phyloP scores from a whole-genome alignment of 1,139 yeast genomes.

The Wickerhamomyces sp. region DNA sequence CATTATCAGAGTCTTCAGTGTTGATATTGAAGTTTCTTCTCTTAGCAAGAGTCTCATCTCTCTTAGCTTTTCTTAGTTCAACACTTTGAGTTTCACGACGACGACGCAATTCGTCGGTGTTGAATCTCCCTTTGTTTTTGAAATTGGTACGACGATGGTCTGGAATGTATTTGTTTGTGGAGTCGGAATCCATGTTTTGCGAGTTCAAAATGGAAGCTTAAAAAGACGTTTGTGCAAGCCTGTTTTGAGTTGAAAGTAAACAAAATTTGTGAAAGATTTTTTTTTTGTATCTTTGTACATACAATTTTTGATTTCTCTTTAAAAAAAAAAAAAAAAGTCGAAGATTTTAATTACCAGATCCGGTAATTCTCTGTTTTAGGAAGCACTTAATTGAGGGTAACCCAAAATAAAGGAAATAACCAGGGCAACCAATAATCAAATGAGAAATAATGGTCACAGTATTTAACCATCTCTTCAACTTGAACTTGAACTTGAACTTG shows the following conservation, averaged over 20 bases:
- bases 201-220: neutral
- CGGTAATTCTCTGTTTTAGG: conserved; percentile 4
- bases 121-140: conserved; percentile 91
- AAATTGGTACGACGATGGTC: conserved; percentile 97
- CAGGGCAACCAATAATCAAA: conserved; percentile 6
- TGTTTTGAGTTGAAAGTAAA: too few species aligned
- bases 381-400: conserved; percentile 6
- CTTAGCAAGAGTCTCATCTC: conserved; percentile 92
- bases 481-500: neutral
- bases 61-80: conserved; percentile 91
- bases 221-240: too few species aligned
- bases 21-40: conserved; percentile 69
- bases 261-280: too few species aligned
- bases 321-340: too few species aligned
- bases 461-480: too few species aligned
- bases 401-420: conserved; percentile 8
- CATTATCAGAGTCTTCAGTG: conserved; percentile 44
- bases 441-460: too few species aligned
- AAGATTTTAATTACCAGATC: conserved; percentile 3
- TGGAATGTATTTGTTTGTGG: conserved; percentile 85
- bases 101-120: conserved; percentile 94
- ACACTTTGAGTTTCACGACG: conserved; percentile 98
- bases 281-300: too few species aligned
- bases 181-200: conserved; percentile 62
- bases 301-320: too few species aligned